Evolutionary conservation across 257 asterid genomes (phyloP).

Genomic region (Misopates orontium): DNA sequence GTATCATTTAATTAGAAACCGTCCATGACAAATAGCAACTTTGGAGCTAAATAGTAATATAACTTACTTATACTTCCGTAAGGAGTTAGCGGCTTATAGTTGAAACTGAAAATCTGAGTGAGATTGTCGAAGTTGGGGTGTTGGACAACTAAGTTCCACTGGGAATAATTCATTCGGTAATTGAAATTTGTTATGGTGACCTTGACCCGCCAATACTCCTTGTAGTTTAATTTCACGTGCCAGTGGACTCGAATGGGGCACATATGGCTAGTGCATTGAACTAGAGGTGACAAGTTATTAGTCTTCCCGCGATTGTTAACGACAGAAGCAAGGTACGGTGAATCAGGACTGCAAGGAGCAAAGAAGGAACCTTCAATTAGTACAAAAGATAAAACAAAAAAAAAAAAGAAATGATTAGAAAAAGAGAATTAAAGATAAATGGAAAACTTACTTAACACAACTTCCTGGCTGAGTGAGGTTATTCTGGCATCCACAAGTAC

Average conservation of each 20-base stretch:
- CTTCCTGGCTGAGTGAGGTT: constrained; percentile 63
- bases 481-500: constrained; percentile 89
- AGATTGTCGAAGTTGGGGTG: constrained; percentile 66
- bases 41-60: background rate
- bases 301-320: constrained; percentile 41
- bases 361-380: background rate
- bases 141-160: constrained; percentile 59
- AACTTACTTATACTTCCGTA: constrained; percentile 54
- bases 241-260: constrained; percentile 70
- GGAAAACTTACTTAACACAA: constrained; percentile 65
- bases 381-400: background rate
- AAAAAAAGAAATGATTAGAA: background rate
- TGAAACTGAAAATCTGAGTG: constrained; percentile 62
- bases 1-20: background rate
- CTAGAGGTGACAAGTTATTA: constrained; percentile 43
- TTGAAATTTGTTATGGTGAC: constrained; percentile 58
- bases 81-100: constrained; percentile 63
- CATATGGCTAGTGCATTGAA: constrained; percentile 65
- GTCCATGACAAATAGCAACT: background rate
- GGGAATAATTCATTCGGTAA: constrained; percentile 57
- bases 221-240: constrained; percentile 64
- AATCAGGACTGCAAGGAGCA: constrained; percentile 42
- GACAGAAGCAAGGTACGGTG: constrained; percentile 58
- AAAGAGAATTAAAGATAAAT: background rate
- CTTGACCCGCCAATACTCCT: constrained; percentile 66